Evolutionary conservation across 2,329 filamentous ascomycete species (phyloP).

Genomic region (Ophiobolus disseminans): DNA sequence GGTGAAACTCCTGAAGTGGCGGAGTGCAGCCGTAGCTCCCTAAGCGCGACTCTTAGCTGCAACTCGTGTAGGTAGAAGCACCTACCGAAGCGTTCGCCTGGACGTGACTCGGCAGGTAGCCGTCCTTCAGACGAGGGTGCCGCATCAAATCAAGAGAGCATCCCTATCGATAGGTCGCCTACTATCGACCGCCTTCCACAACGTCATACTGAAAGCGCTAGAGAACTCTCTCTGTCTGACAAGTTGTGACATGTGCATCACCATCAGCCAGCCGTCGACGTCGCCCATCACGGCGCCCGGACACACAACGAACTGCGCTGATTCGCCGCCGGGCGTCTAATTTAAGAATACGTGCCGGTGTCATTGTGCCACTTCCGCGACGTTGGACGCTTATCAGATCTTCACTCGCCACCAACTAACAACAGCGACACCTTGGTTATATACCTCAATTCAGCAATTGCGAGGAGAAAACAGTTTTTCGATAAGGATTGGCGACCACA

Average conservation of each 20-base stretch:
- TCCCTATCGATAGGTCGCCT: slow-evolving; percentile 1
- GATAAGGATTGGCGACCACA: background rate
- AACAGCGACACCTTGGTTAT: background rate
- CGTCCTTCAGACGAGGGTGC: background rate
- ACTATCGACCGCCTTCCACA: slow-evolving; percentile 6
- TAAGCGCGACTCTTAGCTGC: slow-evolving; percentile 14
- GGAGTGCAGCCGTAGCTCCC: slow-evolving; percentile 9
- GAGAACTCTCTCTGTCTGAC: slow-evolving; percentile 5
- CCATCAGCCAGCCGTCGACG: background rate
- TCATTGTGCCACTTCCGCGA: slow-evolving; percentile 2
- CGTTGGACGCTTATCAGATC: slow-evolving; percentile 1
- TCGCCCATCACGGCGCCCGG: background rate
- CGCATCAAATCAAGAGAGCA: background rate
- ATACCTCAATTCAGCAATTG: too few relatives aligned
- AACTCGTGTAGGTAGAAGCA: slow-evolving; percentile 1
- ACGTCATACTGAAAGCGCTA: slow-evolving; percentile 4
- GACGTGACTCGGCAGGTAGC: background rate
- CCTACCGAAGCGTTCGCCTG: background rate
- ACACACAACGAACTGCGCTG: background rate
- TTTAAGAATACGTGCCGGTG: slow-evolving; percentile 6
- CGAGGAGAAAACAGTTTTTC: too few relatives aligned
- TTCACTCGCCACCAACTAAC: too few relatives aligned
- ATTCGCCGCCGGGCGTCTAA: slow-evolving; percentile 1
- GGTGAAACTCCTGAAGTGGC: slow-evolving; percentile 10
- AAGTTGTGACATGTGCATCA: slow-evolving; percentile 1